These are phyloP conservation scores for Geoglossum cookeanum DNA, from an alignment of 2,329 filamentous ascomycete genomes.

Conservation along the genomic window DNA sequence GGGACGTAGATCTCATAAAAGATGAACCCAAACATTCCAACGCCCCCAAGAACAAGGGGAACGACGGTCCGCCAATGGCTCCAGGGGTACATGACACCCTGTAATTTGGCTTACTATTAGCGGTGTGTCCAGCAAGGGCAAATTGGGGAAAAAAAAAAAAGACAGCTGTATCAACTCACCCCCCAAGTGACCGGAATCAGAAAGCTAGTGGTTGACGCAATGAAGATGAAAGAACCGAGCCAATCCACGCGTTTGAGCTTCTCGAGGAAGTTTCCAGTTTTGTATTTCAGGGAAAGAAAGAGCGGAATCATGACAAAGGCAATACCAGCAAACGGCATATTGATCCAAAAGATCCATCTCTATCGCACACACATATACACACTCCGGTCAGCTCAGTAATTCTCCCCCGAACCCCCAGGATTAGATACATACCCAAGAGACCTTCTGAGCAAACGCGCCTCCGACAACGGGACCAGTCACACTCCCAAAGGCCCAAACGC, in stretches of 20 bases:
- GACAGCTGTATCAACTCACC: background rate
- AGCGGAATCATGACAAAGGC: conserved; percentile 28
- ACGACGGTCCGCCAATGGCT: conserved; percentile 40
- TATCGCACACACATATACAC: conserved; percentile 17
- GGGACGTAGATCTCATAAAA: conserved; percentile 35
- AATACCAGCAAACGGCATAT: conserved; percentile 36
- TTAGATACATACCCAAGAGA: conserved; percentile 11
- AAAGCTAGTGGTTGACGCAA: conserved; percentile 37
- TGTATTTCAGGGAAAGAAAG: conserved; percentile 33
- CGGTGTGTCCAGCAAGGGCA: background rate
- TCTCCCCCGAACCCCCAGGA: too few relatives aligned
- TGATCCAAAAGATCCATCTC: conserved; percentile 49
- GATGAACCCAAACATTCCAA: conserved; percentile 31
- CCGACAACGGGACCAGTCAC: conserved; percentile 28
- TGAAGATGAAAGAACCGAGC: conserved; percentile 40
- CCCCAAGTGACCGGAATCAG: conserved; percentile 41
- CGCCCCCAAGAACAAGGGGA: conserved; percentile 36
- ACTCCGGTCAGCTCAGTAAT: background rate
- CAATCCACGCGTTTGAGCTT: conserved; percentile 42
- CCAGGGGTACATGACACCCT: conserved; percentile 46
- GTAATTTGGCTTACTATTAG: background rate
- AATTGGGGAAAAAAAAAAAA: background rate
- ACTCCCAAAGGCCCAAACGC: conserved; percentile 36
- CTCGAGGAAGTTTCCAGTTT: conserved; percentile 25
- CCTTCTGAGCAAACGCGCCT: conserved; percentile 33